A percentile compares a stretch with the other conserved stretches of the same genome.
Evolutionary conservation across 139 green algal species (phyloP).

Genomic region (Chlorella sp.): DNA sequence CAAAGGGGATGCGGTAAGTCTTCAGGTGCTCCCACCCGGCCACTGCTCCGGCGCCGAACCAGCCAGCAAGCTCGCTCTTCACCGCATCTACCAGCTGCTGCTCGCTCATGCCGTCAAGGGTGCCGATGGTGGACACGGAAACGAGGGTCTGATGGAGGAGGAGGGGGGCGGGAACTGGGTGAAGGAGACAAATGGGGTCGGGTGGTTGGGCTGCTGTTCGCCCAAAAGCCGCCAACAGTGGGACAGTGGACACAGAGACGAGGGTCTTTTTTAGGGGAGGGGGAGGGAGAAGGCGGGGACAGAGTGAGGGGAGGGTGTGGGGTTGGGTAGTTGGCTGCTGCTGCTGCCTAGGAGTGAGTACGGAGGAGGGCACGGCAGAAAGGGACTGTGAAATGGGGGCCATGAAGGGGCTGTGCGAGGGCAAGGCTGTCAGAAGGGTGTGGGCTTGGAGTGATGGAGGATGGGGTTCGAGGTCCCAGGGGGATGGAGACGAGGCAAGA

Average conservation of each 20-base stretch:
- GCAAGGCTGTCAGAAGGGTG: too few species aligned
- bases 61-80: slow-evolving; percentile 74
- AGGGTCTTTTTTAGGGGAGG: background rate
- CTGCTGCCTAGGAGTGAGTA: too few species aligned
- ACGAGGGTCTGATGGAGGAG: slow-evolving; percentile 73
- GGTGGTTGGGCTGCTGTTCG: too few species aligned
- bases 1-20: slow-evolving; percentile 96
- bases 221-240: slow-evolving; percentile 62
- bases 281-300: background rate
- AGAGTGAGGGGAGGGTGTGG: background rate
- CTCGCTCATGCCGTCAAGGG: slow-evolving; percentile 75
- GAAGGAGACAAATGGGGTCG: background rate
- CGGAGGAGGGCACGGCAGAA: too few species aligned
- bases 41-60: slow-evolving; percentile 84
- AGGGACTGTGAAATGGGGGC: too few species aligned
- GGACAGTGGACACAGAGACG: too few species aligned
- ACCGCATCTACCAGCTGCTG: slow-evolving; percentile 72
- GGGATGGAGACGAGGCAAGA: too few species aligned
- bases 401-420: too few species aligned
- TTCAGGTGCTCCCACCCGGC: slow-evolving; percentile 81
- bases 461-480: too few species aligned
- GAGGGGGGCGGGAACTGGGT: background rate
- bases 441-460: too few species aligned
- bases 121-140: slow-evolving; percentile 92
- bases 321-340: too few species aligned